Base-by-base conservation (phyloP, 2,329 filamentous ascomycete genomes). In the Claviceps quebecensis region DNA sequence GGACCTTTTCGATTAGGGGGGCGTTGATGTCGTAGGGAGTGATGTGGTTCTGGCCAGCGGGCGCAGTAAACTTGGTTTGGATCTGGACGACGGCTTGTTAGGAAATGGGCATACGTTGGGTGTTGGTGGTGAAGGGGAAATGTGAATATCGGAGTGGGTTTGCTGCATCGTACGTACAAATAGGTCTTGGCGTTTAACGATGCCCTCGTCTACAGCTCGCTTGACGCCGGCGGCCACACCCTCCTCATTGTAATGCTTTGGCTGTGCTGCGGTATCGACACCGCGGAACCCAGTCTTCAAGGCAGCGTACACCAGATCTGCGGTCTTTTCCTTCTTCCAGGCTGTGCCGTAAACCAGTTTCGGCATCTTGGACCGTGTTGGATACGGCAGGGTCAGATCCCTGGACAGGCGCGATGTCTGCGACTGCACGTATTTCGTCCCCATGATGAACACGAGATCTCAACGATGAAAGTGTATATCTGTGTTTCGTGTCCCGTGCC, bases 1-100 rank as follows among this genome's bases (percentile, higher is more conserved):
- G 74, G 17, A 90, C 76, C 65, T 90, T 83, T 17, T 82, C 73
- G 14, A 71, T 70, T 26, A 89, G 65, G 1, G 80, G 72, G 11
- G 74, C 72, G 1, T 69, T 61, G 1, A 76, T 65, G 58, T 83
- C 72, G 64, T 87, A 87, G 0, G 84, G 84, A 47, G 78, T 72
- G 41, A 67, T 65, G 1, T 69, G 69, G 59, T 83, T 77, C 63
- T 90, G 85, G 23, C 78, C 81, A 16, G 66, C 65, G 4, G 79
- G 65, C 0, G 83, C 74, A 1, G 84, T 87, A 69, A 84, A 93
- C 65, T 91, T 93, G n/a, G 87, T 90, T 74, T 94, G 87, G 45
- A 90, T 72, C 79, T 84, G 52, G 23, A 2, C 39, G 23, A 34
- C 29, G 29, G 8, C 9, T 34, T 47, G n/a, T 19, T 26, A 29